Conservation (phyloP, 2,329 filamentous ascomycete genomes). For the Cadophora malorum region DNA sequence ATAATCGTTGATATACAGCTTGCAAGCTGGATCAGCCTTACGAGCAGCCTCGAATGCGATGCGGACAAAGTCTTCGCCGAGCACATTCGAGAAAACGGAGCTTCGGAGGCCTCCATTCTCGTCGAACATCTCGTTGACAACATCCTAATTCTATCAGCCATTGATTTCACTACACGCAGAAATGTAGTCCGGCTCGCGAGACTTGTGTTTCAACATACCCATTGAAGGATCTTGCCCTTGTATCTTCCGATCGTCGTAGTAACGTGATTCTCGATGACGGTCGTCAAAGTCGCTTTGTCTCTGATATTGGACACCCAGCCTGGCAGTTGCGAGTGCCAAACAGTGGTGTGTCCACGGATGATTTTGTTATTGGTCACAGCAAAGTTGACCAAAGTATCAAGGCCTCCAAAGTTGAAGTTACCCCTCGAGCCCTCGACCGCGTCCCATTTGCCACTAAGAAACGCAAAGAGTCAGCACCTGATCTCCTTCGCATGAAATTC, state of each 20-base stretch:
- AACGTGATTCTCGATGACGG: slow-evolving; percentile 66
- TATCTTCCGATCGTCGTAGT: slow-evolving; percentile 62
- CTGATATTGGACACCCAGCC: slow-evolving; percentile 64
- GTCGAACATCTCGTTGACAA: slow-evolving; percentile 68
- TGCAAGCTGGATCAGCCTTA: slow-evolving; percentile 68
- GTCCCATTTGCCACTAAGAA: slow-evolving; percentile 62
- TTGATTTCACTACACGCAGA: too few relatives aligned
- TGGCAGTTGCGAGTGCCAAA: slow-evolving; percentile 68
- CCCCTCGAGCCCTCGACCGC: slow-evolving; percentile 50
- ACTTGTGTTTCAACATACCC: background rate
- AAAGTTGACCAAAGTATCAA: slow-evolving; percentile 67
- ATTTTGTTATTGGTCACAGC: slow-evolving; percentile 61
- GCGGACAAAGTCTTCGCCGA: slow-evolving; percentile 72
- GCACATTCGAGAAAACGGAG: slow-evolving; percentile 69
- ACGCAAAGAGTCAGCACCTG: background rate
- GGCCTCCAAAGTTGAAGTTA: slow-evolving; percentile 30
- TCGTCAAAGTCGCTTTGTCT: slow-evolving; percentile 56
- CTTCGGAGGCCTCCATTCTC: slow-evolving; percentile 50
- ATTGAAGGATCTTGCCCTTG: slow-evolving; percentile 61
- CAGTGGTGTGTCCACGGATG: slow-evolving; percentile 71
- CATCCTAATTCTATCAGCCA: slow-evolving; percentile 52
- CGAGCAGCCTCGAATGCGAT: slow-evolving; percentile 75
- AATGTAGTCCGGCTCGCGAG: too few relatives aligned
- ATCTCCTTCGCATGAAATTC: background rate
- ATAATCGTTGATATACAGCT: slow-evolving; percentile 79